phyloP scores from a whole-genome alignment of 345 rosid genomes.

The Pistacia vera region DNA sequence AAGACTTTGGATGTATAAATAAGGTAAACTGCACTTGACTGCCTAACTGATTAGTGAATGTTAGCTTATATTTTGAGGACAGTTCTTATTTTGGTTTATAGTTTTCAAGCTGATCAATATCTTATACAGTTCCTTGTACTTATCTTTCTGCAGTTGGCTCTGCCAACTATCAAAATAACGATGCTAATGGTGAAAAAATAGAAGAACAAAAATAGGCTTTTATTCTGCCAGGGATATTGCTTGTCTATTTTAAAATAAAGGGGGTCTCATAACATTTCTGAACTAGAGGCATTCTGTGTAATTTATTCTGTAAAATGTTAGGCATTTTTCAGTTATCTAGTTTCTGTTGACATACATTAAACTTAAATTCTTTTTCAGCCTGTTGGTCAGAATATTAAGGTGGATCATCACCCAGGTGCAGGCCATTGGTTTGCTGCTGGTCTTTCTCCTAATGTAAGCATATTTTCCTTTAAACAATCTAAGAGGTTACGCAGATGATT shows the following conservation, averaged over 20 bases:
- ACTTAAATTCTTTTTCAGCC: slow-evolving; percentile 43
- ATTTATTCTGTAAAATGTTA: background rate
- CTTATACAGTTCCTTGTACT: background rate
- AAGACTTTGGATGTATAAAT: background rate
- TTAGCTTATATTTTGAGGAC: background rate
- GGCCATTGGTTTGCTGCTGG: slow-evolving; percentile 99
- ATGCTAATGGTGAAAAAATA: background rate
- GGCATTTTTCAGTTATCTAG: background rate
- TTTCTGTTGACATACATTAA: background rate
- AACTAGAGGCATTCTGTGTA: background rate
- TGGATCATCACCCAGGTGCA: slow-evolving; percentile 98
- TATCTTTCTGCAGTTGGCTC: background rate
- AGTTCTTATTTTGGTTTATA: background rate
- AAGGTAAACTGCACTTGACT: background rate
- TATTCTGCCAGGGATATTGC: background rate
- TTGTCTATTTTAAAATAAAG: background rate
- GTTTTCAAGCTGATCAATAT: background rate
- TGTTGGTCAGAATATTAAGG: slow-evolving; percentile 86
- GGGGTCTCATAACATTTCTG: background rate
- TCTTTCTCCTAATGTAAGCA: slow-evolving; percentile 93
- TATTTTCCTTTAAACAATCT: slow-evolving; percentile 16
- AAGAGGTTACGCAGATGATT: slow-evolving; percentile 14
- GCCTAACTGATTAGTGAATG: background rate
- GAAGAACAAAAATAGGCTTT: background rate
- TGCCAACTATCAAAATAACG: background rate